Base-by-base conservation (phyloP, 768 basidiomycete genomes). In the Phlebiopsis flavidoalba region DNA sequence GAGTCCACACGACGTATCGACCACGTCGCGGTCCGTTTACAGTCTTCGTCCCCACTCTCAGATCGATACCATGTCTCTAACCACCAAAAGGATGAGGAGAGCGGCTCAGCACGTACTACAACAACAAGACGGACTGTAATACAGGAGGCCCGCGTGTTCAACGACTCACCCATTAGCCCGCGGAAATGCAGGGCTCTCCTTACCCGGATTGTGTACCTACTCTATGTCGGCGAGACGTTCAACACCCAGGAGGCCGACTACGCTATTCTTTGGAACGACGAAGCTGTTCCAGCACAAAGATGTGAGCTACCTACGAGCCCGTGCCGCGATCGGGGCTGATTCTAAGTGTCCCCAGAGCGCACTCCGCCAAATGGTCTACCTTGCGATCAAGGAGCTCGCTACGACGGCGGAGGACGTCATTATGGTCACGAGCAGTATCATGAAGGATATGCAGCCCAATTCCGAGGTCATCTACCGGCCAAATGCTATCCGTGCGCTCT, bases 381-480 rank as follows among this genome's bases (percentile, higher is more conserved):
- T 99, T 61, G 91, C 96, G 55, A 98, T 99, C 79, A 99, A 98
- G 79, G 97, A 99, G 74, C 83, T 99, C 11, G 89, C 95, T 31
- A 87, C 84, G 37, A 89, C 90, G n/a, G 93, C 97, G 15, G 95
- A 99, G 74, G 96, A 98, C 79, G 94, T 98, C 31, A 97, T 99
- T 67, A 99, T 99, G 94, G 95, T 98, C 63, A 99, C 97, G 10
- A 92, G 89, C 73, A 97, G 94, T 69, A 98, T 99, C 74, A 97
- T 97, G 95, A 98, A 98, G 79, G 97, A 99, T 71, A 99, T 98
- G 94, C 97, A 99, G 70, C 91, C 95, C 58, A 98, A 97, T 72
- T 89, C 94, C 53, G 97, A 99, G 75, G 96, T 98, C 69, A 94
- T 99, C 63, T 99, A 99, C 75, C 83, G 97, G 58, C 93, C 97